These are phyloP conservation scores for Solanum chiquidenum DNA, from an alignment of 257 asterid genomes.

Conservation along the genomic window DNA sequence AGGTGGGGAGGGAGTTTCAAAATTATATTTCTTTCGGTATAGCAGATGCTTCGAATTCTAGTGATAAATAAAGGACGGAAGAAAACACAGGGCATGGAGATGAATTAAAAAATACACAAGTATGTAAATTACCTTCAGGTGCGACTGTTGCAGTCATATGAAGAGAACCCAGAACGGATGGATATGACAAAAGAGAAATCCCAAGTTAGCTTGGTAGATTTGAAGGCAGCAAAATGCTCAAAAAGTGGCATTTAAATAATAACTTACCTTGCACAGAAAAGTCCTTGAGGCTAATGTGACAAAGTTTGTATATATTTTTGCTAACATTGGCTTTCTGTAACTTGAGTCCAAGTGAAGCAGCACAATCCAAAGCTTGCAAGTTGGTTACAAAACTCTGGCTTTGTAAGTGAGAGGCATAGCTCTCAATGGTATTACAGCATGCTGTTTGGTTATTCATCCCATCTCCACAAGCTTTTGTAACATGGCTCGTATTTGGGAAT, in stretches of 20 bases:
- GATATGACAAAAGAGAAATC: conserved; percentile 19
- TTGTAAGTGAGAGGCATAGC: conserved; percentile 78
- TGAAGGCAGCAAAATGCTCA: neutral
- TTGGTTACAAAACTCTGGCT: conserved; percentile 91
- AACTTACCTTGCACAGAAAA: conserved; percentile 95
- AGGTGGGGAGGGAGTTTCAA: neutral
- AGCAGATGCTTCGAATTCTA: neutral
- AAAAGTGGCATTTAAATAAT: neutral
- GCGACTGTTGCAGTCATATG: conserved; percentile 47
- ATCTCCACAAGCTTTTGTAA: conserved; percentile 49
- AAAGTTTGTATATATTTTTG: conserved; percentile 57
- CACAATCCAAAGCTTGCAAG: conserved; percentile 94
- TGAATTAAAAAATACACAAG: neutral
- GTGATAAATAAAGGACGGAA: neutral
- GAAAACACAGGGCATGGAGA: neutral
- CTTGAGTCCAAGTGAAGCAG: conserved; percentile 72
- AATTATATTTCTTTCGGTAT: neutral
- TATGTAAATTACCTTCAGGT: conserved; percentile 48
- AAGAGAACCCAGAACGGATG: conserved; percentile 21
- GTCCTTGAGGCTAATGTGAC: conserved; percentile 87
- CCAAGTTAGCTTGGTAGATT: conserved; percentile 17
- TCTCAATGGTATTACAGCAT: conserved; percentile 69
- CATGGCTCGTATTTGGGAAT: conserved; percentile 60
- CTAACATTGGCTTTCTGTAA: conserved; percentile 70
- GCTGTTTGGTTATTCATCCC: conserved; percentile 37